Conservation (phyloP, 2,329 filamentous ascomycete species). For the Pseudogymnoascus pannorum region DNA sequence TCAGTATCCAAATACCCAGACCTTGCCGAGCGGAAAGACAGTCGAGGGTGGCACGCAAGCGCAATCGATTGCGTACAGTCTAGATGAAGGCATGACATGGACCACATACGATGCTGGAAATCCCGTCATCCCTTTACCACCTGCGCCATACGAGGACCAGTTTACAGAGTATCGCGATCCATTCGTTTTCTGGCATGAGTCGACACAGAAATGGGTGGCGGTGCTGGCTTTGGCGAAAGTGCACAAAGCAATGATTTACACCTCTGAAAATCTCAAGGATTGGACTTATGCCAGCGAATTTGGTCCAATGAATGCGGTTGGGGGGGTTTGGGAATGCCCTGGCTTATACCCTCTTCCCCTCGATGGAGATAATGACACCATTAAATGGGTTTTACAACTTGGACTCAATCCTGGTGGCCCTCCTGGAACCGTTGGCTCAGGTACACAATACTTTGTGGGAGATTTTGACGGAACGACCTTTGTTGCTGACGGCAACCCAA, state of each 20-base stretch:
- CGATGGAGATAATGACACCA: neutral
- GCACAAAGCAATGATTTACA: slow-evolving; percentile 49
- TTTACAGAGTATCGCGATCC: slow-evolving; percentile 51
- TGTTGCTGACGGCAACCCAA: too few relatives aligned
- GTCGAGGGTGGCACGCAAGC: too few relatives aligned
- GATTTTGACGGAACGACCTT: too few relatives aligned
- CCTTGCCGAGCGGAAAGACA: too few relatives aligned
- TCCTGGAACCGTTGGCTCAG: too few relatives aligned
- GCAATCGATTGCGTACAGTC: too few relatives aligned
- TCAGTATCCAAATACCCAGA: neutral
- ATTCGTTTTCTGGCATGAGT: slow-evolving; percentile 50
- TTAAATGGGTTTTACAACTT: slow-evolving; percentile 20
- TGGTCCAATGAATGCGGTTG: slow-evolving; percentile 37
- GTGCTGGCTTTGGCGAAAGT: slow-evolving; percentile 44
- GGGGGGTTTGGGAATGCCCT: slow-evolving; percentile 47
- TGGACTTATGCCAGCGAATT: slow-evolving; percentile 43
- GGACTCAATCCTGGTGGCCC: too few relatives aligned
- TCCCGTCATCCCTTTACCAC: too few relatives aligned
- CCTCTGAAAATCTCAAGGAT: slow-evolving; percentile 46
- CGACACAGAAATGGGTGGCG: slow-evolving; percentile 46
- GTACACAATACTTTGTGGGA: too few relatives aligned
- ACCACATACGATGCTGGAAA: too few relatives aligned
- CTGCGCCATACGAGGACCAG: too few relatives aligned
- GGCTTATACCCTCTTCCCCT: slow-evolving; percentile 16
- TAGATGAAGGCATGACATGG: too few relatives aligned